Percentiles rank a stretch among this genome's conserved stretches.
phyloP scores from a whole-genome alignment of 345 rosid genomes.

The Orychophragmus violaceus region DNA sequence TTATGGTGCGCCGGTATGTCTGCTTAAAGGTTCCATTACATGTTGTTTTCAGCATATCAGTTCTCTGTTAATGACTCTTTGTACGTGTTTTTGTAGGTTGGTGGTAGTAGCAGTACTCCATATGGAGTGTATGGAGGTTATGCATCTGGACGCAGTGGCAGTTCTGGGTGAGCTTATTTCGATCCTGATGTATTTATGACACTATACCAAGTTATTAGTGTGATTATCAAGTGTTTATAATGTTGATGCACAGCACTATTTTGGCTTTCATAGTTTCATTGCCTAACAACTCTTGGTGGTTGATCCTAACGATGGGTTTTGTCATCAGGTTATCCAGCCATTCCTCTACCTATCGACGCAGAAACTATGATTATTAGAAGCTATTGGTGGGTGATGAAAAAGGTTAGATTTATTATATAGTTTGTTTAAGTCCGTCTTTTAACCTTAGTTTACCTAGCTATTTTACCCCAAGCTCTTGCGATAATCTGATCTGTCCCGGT shows the following conservation, averaged over 20 bases:
- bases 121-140: conserved; percentile 87
- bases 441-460: conserved; percentile 44
- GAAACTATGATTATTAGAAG: conserved; percentile 77
- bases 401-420: conserved; percentile 40
- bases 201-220: not conserved
- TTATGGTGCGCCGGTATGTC: conserved; percentile 55
- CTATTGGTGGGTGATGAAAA: conserved; percentile 38
- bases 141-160: conserved; percentile 66
- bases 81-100: conserved; percentile 44
- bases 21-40: not conserved
- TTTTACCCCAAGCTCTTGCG: conserved; percentile 33
- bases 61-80: conserved; percentile 5
- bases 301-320: conserved; percentile 38
- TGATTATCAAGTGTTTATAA: not conserved
- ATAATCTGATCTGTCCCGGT: conserved; percentile 26
- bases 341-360: conserved; percentile 69
- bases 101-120: conserved; percentile 54
- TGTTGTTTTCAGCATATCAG: not conserved
- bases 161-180: conserved; percentile 67
- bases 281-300: not conserved
- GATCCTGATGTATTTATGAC: not conserved
- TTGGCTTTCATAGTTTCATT: not conserved
- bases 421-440: conserved; percentile 32
- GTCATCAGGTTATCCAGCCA: conserved; percentile 86
- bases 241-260: not conserved